phyloP scores from a whole-genome alignment of 2,329 filamentous ascomycete genomes.

The Colletotrichum sansevieriae region DNA sequence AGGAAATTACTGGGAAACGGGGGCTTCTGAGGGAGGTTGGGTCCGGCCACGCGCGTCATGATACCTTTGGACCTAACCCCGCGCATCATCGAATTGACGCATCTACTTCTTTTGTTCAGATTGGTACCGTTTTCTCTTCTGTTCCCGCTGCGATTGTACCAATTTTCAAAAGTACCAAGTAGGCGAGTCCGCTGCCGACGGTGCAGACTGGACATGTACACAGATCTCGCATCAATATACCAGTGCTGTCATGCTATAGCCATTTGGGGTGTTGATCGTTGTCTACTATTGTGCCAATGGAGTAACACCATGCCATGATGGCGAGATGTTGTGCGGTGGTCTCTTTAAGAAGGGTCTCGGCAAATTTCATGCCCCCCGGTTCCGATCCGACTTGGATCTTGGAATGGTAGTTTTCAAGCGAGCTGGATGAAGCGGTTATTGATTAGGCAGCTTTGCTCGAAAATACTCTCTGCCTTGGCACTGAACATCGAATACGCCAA shows the following conservation, averaged over 20 bases:
- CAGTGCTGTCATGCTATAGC: not conserved
- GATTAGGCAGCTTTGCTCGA: no score
- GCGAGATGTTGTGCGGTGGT: no score
- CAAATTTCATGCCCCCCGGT: no score
- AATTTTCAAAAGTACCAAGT: constrained; percentile 22
- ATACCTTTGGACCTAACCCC: constrained; percentile 39
- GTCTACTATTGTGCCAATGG: no score
- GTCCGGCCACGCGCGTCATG: constrained; percentile 39
- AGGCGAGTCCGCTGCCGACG: constrained; percentile 3
- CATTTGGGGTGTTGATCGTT: not conserved
- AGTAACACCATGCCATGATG: no score
- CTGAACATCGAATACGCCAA: no score
- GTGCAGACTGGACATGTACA: constrained; percentile 26
- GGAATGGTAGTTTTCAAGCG: no score
- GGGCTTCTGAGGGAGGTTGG: constrained; percentile 20
- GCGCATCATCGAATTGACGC: constrained; percentile 37
- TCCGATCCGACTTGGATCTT: no score
- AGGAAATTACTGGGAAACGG: constrained; percentile 27
- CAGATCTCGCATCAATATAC: constrained; percentile 37
- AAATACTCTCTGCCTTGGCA: no score
- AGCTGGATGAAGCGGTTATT: no score
- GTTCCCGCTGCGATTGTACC: constrained; percentile 27
- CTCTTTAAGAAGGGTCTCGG: no score
- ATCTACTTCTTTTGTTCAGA: constrained; percentile 35
- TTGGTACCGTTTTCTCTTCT: constrained; percentile 5